Conservation (phyloP, 345 rosid species). For the Citrus inodora region DNA sequence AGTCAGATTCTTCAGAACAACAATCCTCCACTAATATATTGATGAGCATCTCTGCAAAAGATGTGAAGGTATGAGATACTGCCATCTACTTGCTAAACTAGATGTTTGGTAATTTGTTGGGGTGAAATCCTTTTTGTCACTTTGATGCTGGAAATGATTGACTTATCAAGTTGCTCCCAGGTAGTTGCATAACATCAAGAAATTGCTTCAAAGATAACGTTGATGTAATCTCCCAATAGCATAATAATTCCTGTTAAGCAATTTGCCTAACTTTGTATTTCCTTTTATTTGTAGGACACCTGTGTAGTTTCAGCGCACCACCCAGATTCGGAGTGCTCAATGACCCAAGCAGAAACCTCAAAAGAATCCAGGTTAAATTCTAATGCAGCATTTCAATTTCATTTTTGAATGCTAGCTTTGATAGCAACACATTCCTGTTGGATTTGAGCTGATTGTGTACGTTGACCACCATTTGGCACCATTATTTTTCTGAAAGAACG, state of each 20-base stretch:
- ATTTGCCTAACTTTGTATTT: not conserved
- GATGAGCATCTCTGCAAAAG: constrained; percentile 21
- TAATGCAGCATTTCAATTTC: not conserved
- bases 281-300: constrained; percentile 29
- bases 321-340: constrained; percentile 55
- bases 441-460: not conserved
- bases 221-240: not conserved
- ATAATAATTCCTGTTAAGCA: not conserved
- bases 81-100: not conserved
- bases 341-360: constrained; percentile 32
- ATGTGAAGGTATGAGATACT: constrained; percentile 28
- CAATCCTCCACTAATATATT: constrained; percentile 25
- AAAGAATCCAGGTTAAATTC: constrained; percentile 23
- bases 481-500: not conserved
- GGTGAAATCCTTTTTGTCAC: not conserved
- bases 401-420: constrained; percentile 1
- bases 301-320: constrained; percentile 22
- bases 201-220: not conserved
- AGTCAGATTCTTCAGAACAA: constrained; percentile 34
- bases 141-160: not conserved
- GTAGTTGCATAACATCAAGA: not conserved
- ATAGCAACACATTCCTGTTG: not conserved
- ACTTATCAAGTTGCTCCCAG: not conserved
- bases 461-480: not conserved
- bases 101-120: not conserved